Evolutionary conservation across 495 filamentous ascomycete genomes (phyloP).

Genomic region (Astrothelium subdiscretum): DNA sequence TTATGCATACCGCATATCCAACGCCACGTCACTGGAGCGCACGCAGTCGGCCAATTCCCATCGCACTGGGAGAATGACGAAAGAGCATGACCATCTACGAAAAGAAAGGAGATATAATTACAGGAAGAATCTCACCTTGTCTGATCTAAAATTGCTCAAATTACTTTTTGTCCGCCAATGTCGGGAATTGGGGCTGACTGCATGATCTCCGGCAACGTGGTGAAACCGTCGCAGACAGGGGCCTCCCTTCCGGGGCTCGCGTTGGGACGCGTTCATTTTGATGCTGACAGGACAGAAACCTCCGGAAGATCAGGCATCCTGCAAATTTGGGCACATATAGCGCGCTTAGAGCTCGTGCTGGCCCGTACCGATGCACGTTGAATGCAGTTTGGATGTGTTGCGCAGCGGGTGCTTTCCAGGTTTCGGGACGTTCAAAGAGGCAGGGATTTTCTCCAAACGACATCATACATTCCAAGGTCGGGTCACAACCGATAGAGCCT

Average conservation of each 20-base stretch:
- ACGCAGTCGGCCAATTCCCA: not conserved
- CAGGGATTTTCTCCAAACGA: not conserved
- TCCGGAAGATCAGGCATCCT: not conserved
- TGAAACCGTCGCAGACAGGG: not conserved
- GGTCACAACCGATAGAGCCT: too few relatives aligned
- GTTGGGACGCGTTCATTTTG: not conserved
- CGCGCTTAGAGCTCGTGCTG: not conserved
- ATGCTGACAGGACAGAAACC: not conserved
- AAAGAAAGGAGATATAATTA: not conserved
- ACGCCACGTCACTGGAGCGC: not conserved
- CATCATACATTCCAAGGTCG: not conserved
- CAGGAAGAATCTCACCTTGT: not conserved
- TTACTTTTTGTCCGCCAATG: not conserved
- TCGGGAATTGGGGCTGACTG: not conserved
- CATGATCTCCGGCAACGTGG: not conserved
- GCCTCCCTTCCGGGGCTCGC: not conserved
- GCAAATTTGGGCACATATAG: not conserved
- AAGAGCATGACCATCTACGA: not conserved
- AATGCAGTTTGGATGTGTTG: not conserved
- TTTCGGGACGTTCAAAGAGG: not conserved
- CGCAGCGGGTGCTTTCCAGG: not conserved
- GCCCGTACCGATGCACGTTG: not conserved
- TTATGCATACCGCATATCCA: constrained; percentile 3
- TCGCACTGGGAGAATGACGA: not conserved
- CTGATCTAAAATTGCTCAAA: not conserved